Conservation (phyloP, 1,284 basidiomycete genomes). For the Boletus hoseneyae region DNA sequence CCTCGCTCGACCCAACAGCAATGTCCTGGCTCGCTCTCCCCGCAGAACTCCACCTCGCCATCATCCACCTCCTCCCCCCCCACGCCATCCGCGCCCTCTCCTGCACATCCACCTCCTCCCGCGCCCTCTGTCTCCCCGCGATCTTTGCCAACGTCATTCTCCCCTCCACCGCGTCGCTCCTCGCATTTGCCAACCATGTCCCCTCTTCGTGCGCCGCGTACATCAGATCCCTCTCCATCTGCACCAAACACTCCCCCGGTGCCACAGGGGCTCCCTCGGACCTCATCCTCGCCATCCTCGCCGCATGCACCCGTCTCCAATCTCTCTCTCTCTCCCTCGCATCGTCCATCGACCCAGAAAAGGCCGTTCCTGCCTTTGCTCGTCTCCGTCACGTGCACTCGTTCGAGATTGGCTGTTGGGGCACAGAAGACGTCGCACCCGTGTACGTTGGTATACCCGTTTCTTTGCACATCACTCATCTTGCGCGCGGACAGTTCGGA, state of each 20-base stretch:
- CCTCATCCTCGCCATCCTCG: slow-evolving; percentile 48
- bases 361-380: slow-evolving; percentile 52
- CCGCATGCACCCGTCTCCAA: slow-evolving; percentile 45
- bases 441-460: slow-evolving; percentile 44
- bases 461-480: slow-evolving; percentile 4
- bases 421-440: slow-evolving; percentile 48
- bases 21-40: slow-evolving; percentile 59
- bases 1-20: background rate
- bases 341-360: slow-evolving; percentile 47
- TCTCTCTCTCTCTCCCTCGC: slow-evolving; percentile 51
- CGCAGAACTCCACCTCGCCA: slow-evolving; percentile 58
- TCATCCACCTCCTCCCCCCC: slow-evolving; percentile 50
- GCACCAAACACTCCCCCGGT: slow-evolving; percentile 17
- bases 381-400: slow-evolving; percentile 39
- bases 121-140: slow-evolving; percentile 53
- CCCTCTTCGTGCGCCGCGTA: slow-evolving; percentile 51
- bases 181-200: slow-evolving; percentile 53
- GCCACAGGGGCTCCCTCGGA: slow-evolving; percentile 40
- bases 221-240: slow-evolving; percentile 55
- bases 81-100: slow-evolving; percentile 37
- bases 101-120: slow-evolving; percentile 44
- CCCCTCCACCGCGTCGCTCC: slow-evolving; percentile 42
- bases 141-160: slow-evolving; percentile 59
- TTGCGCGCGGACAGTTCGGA: slow-evolving; percentile 51
- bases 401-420: slow-evolving; percentile 56